Evolutionary conservation across 1,284 basidiomycete species (phyloP), one percentile per base, ranked within the genome.

Genomic region (Cutaneotrichosporon sp.): DNA sequence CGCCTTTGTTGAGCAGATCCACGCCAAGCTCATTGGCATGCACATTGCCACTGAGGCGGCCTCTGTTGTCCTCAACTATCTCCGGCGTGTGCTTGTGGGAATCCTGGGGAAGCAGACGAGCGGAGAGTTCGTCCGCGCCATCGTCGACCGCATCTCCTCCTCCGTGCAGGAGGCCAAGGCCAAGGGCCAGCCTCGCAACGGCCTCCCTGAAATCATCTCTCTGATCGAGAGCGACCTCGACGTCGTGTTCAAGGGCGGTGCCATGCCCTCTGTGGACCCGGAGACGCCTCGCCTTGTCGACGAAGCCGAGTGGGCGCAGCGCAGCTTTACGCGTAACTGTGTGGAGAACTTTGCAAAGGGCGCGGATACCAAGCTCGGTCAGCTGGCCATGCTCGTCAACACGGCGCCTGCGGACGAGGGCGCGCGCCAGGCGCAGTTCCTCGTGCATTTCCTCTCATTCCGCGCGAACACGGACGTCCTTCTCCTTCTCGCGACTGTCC

Each of bases 1-100:
- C 81, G 87, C 90, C 0, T 79, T 92, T 9, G 70, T 91, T 1
- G 92, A 95, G 73, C 91, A 94, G 72, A 77, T 91, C 18, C 75
- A 81, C 5, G 87, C 87, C 6, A 91, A 89, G 73, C 73, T 88
- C 11, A 72, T 77, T 11, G 85, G 83, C 30, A 82, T 83, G 49
- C 77, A 86, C 30, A 80, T 91, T 18, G 78, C 83, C 3, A 86
- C 87, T 0, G 87, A 89, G 72, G 78, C 84, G 1, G 83, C 91
- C 2, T 85, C 87, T 0, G 73, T 91, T 4, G 72, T 92, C 10
- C 79, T 85, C 8, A 82, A 84, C 1, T 94, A 87, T 71, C 67
- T 87, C 21, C 83, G 90, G 31, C 85, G 85, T 62, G 80, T 94
- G 2, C 60, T 88, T 1, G 79, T 88, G 26, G 81, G 82, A 30